Evolutionary conservation across 164 flowering plant species (phyloP), one percentile per base, ranked within the genome.

Genomic region (Litsea cubeba): DNA sequence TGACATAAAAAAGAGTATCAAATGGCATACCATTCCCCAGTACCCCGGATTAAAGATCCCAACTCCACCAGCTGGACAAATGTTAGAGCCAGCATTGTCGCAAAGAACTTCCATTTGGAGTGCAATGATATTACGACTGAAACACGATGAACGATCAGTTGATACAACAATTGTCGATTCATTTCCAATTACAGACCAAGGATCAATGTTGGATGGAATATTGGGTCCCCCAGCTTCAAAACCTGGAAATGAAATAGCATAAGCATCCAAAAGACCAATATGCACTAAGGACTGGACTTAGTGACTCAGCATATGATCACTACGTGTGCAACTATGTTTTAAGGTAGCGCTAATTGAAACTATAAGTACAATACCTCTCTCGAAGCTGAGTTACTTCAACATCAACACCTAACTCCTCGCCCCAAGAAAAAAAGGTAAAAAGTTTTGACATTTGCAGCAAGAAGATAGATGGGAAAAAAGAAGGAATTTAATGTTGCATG

Each of bases 141-240:
- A 95, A 79, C 85, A 83, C 60, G 99, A 93, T 63, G 96, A 85
- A 51, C 85, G 91, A 23, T 93, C 98, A 0, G 97, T 95, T 71
- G 88, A 85, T 50, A 92, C 84, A 74, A 73, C 72, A 28, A 95
- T 1, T 26, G 82, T 83, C 71, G 94, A 85, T 58, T 90, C 90
- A 79, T 83, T 78, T 46, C 99, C 98, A 74, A 95, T 87, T 24
- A 87, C 73, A 23, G 91, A 83, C 99, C 99, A 95, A 72, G 99
- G 99, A 74, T 84, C 88, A 80, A 95, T 93, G 69, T 86, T 87
- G 46, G 99, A 91, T 67, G 98, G 99, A 75, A 80, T 82, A 69
- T 81, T 86, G 57, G 79, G 87, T 15, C 99, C 99, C 72, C 98
- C 99, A 78, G 99, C 91, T 91, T 93, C 99, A 84, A 95, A 95